Evolutionary conservation across 148 eudicot species (phyloP).

Genomic region (Limonium bicolor): DNA sequence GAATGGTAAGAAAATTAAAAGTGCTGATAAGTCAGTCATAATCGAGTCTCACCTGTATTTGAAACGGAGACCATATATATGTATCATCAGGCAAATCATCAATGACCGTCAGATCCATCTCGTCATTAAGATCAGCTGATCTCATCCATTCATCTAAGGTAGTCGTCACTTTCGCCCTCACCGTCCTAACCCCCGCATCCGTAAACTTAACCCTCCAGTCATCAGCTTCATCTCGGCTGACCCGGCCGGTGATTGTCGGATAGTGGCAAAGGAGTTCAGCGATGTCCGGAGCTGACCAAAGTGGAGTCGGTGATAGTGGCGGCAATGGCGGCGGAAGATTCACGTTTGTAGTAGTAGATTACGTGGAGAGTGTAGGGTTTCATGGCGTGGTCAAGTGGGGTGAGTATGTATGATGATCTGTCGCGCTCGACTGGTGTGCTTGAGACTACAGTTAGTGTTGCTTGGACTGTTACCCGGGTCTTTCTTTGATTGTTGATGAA

Average conservation of each 20-base stretch:
- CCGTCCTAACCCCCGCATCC: conserved; percentile 43
- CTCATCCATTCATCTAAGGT: conserved; percentile 53
- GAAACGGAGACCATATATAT: conserved; percentile 41
- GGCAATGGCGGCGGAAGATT: conserved; percentile 13
- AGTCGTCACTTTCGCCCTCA: conserved; percentile 23
- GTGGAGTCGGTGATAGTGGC: background rate
- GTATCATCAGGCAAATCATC: conserved; percentile 45
- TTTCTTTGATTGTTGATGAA: too few species aligned
- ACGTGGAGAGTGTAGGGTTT: conserved; percentile 24
- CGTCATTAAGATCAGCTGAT: conserved; percentile 25
- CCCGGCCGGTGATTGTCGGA: conserved; percentile 37
- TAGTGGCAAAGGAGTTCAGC: conserved; percentile 20
- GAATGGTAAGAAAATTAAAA: too few species aligned
- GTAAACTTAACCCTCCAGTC: conserved; percentile 40
- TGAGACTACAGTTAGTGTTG: conserved; percentile 37
- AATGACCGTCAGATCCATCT: conserved; percentile 26
- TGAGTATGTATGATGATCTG: conserved; percentile 3
- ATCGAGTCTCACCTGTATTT: conserved; percentile 41
- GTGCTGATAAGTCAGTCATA: too few species aligned
- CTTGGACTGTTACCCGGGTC: conserved; percentile 19
- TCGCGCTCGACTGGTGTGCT: conserved; percentile 26
- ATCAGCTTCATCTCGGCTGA: conserved; percentile 20
- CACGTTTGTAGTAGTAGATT: conserved; percentile 24
- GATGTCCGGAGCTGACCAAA: conserved; percentile 19
- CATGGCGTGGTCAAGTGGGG: conserved; percentile 45